Evolutionary conservation across 2,329 filamentous ascomycete species (phyloP).

Genomic region (Fusarium tanahbumbuense): DNA sequence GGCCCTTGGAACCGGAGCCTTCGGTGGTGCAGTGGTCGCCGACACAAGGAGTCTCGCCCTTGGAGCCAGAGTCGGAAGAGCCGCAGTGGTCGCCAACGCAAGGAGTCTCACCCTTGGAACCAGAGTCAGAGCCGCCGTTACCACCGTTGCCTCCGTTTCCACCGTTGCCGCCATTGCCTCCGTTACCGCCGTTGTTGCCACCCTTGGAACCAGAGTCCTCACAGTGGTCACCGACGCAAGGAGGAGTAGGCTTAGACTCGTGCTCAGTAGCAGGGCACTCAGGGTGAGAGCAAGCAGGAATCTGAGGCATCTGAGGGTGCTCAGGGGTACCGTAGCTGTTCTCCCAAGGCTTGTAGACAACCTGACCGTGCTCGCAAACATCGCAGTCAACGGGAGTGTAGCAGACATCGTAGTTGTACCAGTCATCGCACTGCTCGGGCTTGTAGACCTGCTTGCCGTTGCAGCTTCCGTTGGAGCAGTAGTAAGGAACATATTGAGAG

Average conservation of each 20-base stretch:
- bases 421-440: slow-evolving; percentile 37
- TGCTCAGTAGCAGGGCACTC: slow-evolving; percentile 11
- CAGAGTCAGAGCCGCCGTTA: fast-evolving
- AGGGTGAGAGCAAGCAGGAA: slow-evolving; percentile 11
- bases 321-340: slow-evolving; percentile 23
- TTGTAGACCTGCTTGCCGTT: slow-evolving; percentile 41
- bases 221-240: neutral
- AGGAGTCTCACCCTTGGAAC: neutral
- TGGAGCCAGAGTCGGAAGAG: neutral
- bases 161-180: fast-evolving
- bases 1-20: neutral
- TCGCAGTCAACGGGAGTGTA: slow-evolving; percentile 33
- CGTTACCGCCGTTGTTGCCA: fast-evolving
- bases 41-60: no score
- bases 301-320: slow-evolving; percentile 3
- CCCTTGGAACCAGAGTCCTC: neutral
- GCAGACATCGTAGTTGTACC: slow-evolving; percentile 25
- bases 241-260: neutral
- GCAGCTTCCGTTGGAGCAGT: slow-evolving; percentile 33
- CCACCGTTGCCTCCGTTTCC: fast-evolving
- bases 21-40: no score
- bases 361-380: slow-evolving; percentile 22
- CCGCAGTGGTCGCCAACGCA: no score
- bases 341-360: slow-evolving; percentile 43
- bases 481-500: slow-evolving; percentile 32